Evolutionary conservation across 2,329 filamentous ascomycete genomes (phyloP).

Genomic region (Akanthomyces uredinophilus): DNA sequence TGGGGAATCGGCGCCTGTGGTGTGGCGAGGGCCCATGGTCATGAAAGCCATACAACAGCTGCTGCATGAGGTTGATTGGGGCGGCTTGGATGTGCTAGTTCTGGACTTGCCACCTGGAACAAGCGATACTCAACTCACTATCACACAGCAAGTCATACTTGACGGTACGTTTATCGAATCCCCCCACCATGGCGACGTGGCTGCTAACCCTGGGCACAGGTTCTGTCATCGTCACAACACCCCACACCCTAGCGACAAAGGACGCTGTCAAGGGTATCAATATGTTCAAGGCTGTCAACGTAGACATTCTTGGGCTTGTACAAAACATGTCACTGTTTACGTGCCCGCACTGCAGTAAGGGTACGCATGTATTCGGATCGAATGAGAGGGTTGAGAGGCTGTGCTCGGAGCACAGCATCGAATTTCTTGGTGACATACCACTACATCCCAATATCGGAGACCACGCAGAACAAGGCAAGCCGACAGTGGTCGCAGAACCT

Average conservation of each 20-base stretch:
- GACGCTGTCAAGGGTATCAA: slow-evolving; percentile 89
- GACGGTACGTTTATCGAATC: slow-evolving; percentile 54
- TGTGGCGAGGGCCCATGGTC: slow-evolving; percentile 95
- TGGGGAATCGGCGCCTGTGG: slow-evolving; percentile 72
- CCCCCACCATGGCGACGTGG: neutral
- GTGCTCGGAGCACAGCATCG: slow-evolving; percentile 66
- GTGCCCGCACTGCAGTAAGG: slow-evolving; percentile 71
- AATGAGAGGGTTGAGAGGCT: slow-evolving; percentile 60
- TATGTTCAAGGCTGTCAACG: slow-evolving; percentile 82
- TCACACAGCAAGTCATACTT: slow-evolving; percentile 87
- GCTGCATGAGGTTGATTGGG: slow-evolving; percentile 93
- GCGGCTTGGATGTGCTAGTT: slow-evolving; percentile 78
- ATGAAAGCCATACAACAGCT: slow-evolving; percentile 96
- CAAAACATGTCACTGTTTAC: slow-evolving; percentile 87
- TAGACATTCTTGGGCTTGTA: slow-evolving; percentile 79
- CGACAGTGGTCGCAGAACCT: slow-evolving; percentile 84
- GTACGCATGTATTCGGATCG: slow-evolving; percentile 70
- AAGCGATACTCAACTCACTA: slow-evolving; percentile 93
- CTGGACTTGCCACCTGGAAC: slow-evolving; percentile 91
- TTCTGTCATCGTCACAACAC: slow-evolving; percentile 84
- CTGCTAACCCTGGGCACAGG: slow-evolving; percentile 38
- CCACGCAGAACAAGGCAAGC: slow-evolving; percentile 80
- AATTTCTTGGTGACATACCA: slow-evolving; percentile 84
- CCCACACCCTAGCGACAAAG: slow-evolving; percentile 86
- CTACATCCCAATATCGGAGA: slow-evolving; percentile 81